Evolutionary conservation across 2,329 filamentous ascomycete species (phyloP).

Genomic region (Thelonectria olida): DNA sequence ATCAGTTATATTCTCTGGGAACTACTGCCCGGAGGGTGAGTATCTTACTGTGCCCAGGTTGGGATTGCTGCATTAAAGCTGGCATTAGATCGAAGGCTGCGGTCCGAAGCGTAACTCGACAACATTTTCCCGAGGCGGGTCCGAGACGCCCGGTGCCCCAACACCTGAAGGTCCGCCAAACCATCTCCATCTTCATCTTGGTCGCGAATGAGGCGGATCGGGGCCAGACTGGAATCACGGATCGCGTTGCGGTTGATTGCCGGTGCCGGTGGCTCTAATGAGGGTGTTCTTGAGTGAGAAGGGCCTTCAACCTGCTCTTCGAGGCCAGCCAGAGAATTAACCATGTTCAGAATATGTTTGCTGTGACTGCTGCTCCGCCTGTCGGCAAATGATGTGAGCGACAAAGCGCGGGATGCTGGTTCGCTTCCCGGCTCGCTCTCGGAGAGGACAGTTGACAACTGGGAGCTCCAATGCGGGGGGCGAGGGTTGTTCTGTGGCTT

Average conservation of each 20-base stretch:
- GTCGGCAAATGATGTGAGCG: conserved; percentile 52
- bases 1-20: conserved; percentile 20
- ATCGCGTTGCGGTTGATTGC: conserved; percentile 51
- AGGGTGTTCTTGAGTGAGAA: conserved; percentile 54
- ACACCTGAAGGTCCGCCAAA: conserved; percentile 65
- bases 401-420: conserved; percentile 58
- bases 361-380: conserved; percentile 62
- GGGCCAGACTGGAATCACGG: conserved; percentile 47
- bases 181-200: conserved; percentile 73
- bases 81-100: conserved; percentile 60
- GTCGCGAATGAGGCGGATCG: conserved; percentile 60
- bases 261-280: conserved; percentile 60
- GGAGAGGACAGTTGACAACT: conserved; percentile 71
- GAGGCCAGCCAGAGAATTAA: conserved; percentile 59
- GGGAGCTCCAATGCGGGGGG: conserved; percentile 70
- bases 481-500: conserved; percentile 35
- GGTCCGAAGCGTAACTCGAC: conserved; percentile 59
- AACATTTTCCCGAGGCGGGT: conserved; percentile 62
- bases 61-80: conserved; percentile 61
- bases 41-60: conserved; percentile 61
- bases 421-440: conserved; percentile 66
- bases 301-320: conserved; percentile 49
- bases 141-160: conserved; percentile 63
- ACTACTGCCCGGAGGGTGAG: neutral
- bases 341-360: conserved; percentile 66